Evolutionary conservation across 768 basidiomycete genomes (phyloP).

Genomic region (Mrakia gelida): DNA sequence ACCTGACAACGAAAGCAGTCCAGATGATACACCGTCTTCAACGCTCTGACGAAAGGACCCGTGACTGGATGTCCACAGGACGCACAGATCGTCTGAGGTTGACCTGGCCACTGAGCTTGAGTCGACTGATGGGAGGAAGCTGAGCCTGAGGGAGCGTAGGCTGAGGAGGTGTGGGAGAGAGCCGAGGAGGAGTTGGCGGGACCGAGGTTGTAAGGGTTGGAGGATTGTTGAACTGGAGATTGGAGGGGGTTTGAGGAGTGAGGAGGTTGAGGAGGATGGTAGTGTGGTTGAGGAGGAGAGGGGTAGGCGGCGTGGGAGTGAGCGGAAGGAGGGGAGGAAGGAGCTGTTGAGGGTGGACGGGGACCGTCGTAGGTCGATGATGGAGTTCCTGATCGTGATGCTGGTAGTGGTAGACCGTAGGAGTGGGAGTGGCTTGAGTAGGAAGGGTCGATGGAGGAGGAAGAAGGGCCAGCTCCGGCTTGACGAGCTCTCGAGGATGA

Average conservation of each 20-base stretch:
- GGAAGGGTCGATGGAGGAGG: conserved; percentile 6
- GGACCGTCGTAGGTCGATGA: conserved; percentile 14
- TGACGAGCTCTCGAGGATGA: neutral
- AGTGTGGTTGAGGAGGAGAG: conserved; percentile 5
- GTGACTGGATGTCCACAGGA: conserved; percentile 26
- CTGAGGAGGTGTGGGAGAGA: neutral
- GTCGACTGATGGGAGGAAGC: neutral
- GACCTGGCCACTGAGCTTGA: neutral
- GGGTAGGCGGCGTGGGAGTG: conserved; percentile 13
- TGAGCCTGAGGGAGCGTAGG: neutral
- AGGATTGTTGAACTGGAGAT: neutral
- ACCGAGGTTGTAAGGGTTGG: conserved; percentile 13
- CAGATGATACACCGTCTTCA: conserved; percentile 90
- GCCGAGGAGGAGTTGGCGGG: conserved; percentile 5
- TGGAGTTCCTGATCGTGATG: conserved; percentile 17
- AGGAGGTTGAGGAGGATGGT: conserved; percentile 7
- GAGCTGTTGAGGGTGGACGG: conserved; percentile 11
- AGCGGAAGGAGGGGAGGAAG: conserved; percentile 15
- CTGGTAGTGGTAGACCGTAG: conserved; percentile 7
- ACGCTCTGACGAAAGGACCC: conserved; percentile 91
- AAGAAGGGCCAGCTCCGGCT: neutral
- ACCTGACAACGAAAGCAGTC: conserved; percentile 98
- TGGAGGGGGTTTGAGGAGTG: neutral
- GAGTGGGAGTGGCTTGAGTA: neutral
- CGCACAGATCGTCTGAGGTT: conserved; percentile 25